Base-by-base conservation (phyloP, 192 early-diverging fungal species). In the Gigaspora rosea region DNA sequence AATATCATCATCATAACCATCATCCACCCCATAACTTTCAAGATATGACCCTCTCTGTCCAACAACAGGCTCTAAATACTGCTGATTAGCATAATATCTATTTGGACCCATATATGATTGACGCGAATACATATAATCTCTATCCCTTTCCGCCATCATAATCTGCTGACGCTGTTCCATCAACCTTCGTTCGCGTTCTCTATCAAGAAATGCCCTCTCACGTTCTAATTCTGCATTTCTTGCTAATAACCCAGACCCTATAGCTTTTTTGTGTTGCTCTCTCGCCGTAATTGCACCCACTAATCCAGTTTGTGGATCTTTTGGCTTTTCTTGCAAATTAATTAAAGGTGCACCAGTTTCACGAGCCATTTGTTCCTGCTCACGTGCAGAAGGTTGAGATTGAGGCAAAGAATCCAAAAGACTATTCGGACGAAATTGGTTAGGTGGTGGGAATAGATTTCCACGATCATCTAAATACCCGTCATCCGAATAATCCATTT, bases 281-380 rank as follows among this genome's bases (percentile, higher is more conserved):
- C 62, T 49, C 36, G 75, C 75, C n/a, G 75, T 67, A 67, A 76
- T 76, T 0, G 75, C 75, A 11, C 75, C 75, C 36, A 76, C 64
- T 36, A 76, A 76, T 18, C 75, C 75, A 9, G 61, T 51, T 47
- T 67, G 62, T 56, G 75, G 75, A 36, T 67, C 75, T 46, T 76
- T 76, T n/a, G 22, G 75, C 66, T 27, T 64, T 27, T 64, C 75
- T 50, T 16, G 54, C 49, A 76, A 56, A 59, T 76, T 56, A 67
- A 76, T 76, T 9, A 76, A 36, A 12, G 75, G 62, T 32, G 62
- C 12, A 0, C 75, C 75, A 18, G 27, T 76, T 57, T 76, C 75
- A 8, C 61, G 62, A 47, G 75, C 75, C 4, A 76, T 16, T 1
- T 27, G 4, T 56, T 76, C 63, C 56, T 67, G 62, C 22, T 67